Evolutionary conservation across 805 yeast genomes (phyloP), one percentile per base, ranked within the genome.

Genomic region (Candida coquimbonensis): DNA sequence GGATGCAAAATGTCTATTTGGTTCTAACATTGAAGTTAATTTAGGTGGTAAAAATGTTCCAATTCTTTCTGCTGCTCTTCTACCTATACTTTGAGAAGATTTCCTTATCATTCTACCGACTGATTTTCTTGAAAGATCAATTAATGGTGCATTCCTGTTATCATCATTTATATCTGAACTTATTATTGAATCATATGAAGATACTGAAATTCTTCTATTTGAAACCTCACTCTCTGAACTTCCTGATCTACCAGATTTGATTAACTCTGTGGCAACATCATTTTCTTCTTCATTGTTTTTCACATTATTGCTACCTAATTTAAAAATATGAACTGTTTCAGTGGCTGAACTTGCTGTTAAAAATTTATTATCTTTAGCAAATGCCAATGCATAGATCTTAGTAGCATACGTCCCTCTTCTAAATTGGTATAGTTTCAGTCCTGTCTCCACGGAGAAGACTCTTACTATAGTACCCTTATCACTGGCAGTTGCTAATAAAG

Each of bases 261-360:
- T 43, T 27, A 45, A 27, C 26, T 53, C 57, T 9, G 31, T 9
- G 31, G 31, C 14, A 11, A 29, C 13, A 13, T 41, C 53, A 13
- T 50, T 29, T 4, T 44, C 14, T 12, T 39, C 49, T 3, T 38
- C 25, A 4, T 24, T 58, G 12, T 50, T 57, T 39, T 55, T 67
- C 16, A 65, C 45, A 13, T 29, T 29, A 11, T 29, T 29, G 13
- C 13, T 9, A 45, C 70, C 85, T 44, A 90, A 64, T 47, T 89
- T 75, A 71, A 91, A 93, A 35, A 93, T 80, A 63, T 93, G 99
- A 21, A 93, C 90, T 0, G 99, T 93, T 38, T 87, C 95, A 19
- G 95, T 87, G 3, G 95, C 80, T 26, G 95, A 83, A 11, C 91
- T 79, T 25, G 91, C 96, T n/a, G 87, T 77, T 29, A 93, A 68